Evolutionary conservation across 2,329 filamentous ascomycete genomes (phyloP).

Genomic region (Pseudodiploospora longispora): DNA sequence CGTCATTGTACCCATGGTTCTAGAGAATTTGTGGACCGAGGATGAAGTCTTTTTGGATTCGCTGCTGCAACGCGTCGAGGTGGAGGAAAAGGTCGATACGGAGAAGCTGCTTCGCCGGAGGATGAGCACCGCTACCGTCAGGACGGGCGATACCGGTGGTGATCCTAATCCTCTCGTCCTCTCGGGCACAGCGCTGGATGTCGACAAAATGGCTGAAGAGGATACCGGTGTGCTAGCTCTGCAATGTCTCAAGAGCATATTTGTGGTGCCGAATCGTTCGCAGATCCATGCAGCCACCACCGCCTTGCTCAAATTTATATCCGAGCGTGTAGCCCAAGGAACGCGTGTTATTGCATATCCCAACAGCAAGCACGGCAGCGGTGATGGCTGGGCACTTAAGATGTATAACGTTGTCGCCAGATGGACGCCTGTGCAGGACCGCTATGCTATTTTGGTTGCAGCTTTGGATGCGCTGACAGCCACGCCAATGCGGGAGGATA

Average conservation of each 20-base stretch:
- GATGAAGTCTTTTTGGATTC: conserved; percentile 61
- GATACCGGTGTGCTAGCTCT: conserved; percentile 78
- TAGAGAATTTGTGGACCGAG: conserved; percentile 78
- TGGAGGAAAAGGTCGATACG: conserved; percentile 60
- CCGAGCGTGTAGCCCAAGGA: conserved; percentile 45
- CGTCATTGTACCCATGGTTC: conserved; percentile 72
- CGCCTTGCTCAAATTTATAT: conserved; percentile 68
- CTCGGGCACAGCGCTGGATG: conserved; percentile 75
- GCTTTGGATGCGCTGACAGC: conserved; percentile 68
- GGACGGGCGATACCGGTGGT: conserved; percentile 52
- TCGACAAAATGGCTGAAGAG: conserved; percentile 83
- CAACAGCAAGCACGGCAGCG: conserved; percentile 20
- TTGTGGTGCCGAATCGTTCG: conserved; percentile 69
- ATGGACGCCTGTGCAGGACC: conserved; percentile 91
- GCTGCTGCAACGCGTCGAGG: conserved; percentile 58
- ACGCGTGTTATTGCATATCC: conserved; percentile 43
- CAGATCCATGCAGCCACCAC: conserved; percentile 73
- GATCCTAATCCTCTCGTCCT: conserved; percentile 63
- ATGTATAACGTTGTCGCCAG: conserved; percentile 72
- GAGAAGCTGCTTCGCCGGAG: conserved; percentile 58
- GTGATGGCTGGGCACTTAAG: conserved; percentile 70
- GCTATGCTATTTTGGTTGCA: conserved; percentile 81
- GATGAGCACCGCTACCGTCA: conserved; percentile 71
- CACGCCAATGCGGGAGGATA: conserved; percentile 60
- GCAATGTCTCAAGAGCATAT: conserved; percentile 80